Base-by-base conservation (phyloP, 192 early-diverging fungal species). In the Coemansia sp. region DNA sequence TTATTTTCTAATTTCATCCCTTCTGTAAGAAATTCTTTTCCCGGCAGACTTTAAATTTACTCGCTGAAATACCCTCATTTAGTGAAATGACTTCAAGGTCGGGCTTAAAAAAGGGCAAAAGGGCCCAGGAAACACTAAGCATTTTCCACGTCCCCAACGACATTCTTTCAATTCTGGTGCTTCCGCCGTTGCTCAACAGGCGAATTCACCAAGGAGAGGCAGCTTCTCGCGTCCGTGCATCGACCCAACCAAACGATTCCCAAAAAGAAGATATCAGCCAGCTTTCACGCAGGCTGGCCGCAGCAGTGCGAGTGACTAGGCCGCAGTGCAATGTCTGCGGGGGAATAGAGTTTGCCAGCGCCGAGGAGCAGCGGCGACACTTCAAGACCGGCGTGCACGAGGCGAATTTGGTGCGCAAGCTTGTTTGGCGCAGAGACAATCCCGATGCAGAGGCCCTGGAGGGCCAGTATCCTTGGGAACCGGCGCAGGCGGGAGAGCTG, bases 281-380 rank as follows among this genome's bases (percentile, higher is more conserved):
- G 36, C 18, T 20, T n/a, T 24, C 59, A 4, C 29, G 13, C 1
- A 29, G 69, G n/a, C 61, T 76, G 28, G 73, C 60, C 6, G 34
- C 4, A 34, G 32, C 68, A 2, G 67, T 54, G 11, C 67, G 76
- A 2, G 16, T 73, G 24, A 70, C 71, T 4, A 34, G 32, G 18
- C 39, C 76, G 0, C 62, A 60, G 1, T 79, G 76, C 57, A 60
- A 70, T 22, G 67, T 71, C 3, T 79, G 76, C 51, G 76, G 76
- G 6, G 71, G 72, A 0, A 42, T 63, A n/a, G 65, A 61, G 55
- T 81, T 81, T 65, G 60, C 46, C 13, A 52, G 39, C 25, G 30
- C 51, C 2, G 55, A 53, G 6, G 42, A 65, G 51, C 78, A 74
- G 55, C 64, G 78, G 0, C 29, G 28, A 20, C 78, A 81, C 36